phyloP scores from a whole-genome alignment of 768 basidiomycete genomes.

The Leccinum barrowsii region DNA sequence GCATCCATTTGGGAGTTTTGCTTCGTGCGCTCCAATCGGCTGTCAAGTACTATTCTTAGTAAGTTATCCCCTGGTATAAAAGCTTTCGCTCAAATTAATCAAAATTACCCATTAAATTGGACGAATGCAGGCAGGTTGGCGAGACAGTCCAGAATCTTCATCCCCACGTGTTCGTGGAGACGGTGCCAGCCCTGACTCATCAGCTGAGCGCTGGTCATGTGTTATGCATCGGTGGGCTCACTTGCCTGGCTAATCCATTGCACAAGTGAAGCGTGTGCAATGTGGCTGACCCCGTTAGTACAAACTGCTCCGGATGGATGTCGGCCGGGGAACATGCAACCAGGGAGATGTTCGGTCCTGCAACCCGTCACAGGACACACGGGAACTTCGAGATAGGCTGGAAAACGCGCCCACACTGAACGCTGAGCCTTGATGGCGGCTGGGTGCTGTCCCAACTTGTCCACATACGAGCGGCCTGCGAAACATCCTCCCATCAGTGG shows the following conservation, averaged over 20 bases:
- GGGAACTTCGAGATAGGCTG: neutral
- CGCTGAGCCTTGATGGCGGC: neutral
- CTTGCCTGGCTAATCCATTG: neutral
- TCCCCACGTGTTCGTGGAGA: slow-evolving; percentile 1
- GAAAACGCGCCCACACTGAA: neutral
- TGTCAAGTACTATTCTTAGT: neutral
- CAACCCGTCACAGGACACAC: slow-evolving; percentile 4
- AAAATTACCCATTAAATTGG: neutral
- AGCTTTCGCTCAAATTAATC: neutral
- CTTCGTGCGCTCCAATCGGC: neutral
- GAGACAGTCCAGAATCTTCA: neutral
- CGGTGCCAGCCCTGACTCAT: neutral
- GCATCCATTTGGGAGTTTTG: neutral
- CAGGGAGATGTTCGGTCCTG: neutral
- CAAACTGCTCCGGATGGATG: neutral
- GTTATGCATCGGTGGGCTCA: neutral
- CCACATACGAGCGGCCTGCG: neutral
- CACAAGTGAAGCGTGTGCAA: neutral
- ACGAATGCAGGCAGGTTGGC: neutral
- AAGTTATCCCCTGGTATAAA: neutral
- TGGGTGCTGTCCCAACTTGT: neutral
- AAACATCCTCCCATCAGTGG: neutral
- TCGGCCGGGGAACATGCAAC: neutral
- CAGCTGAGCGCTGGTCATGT: slow-evolving; percentile 3
- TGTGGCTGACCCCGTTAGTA: neutral